Evolutionary conservation across 352 stramenopile species (phyloP).

Genomic region (Phytophthora sp.): DNA sequence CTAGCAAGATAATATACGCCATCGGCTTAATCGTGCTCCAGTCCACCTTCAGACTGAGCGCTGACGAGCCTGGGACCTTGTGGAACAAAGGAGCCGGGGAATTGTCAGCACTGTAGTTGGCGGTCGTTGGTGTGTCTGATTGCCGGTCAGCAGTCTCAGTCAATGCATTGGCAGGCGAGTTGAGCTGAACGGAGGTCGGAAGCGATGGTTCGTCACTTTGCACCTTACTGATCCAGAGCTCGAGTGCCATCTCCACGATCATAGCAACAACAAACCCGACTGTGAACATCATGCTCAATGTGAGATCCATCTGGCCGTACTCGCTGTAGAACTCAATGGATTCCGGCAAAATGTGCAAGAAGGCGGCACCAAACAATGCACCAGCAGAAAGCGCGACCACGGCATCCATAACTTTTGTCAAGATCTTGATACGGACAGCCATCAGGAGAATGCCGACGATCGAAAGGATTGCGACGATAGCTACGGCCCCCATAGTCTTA

Average conservation of each 20-base stretch:
- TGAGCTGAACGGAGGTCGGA: slow-evolving; percentile 34
- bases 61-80: slow-evolving; percentile 23
- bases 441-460: slow-evolving; percentile 52
- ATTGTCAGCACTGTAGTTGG: slow-evolving; percentile 19
- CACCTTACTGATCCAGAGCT: slow-evolving; percentile 44
- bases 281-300: slow-evolving; percentile 61
- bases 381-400: slow-evolving; percentile 68
- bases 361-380: slow-evolving; percentile 72
- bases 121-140: slow-evolving; percentile 28
- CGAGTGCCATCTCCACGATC: slow-evolving; percentile 58
- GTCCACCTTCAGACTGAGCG: slow-evolving; percentile 39
- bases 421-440: slow-evolving; percentile 27
- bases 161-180: slow-evolving; percentile 2
- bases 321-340: slow-evolving; percentile 63
- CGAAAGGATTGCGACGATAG: slow-evolving; percentile 44
- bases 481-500: slow-evolving; percentile 48
- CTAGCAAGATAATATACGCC: slow-evolving; percentile 79
- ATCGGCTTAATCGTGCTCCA: slow-evolving; percentile 55
- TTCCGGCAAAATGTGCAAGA: slow-evolving; percentile 84
- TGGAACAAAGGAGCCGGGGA: not conserved
- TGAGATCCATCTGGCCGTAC: slow-evolving; percentile 65
- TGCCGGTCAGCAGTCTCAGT: slow-evolving; percentile 23
- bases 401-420: slow-evolving; percentile 45
- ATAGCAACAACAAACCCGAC: slow-evolving; percentile 70
- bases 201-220: slow-evolving; percentile 30